Conservation (phyloP, 352 stramenopile genomes). For the Phytophthora megakarya region DNA sequence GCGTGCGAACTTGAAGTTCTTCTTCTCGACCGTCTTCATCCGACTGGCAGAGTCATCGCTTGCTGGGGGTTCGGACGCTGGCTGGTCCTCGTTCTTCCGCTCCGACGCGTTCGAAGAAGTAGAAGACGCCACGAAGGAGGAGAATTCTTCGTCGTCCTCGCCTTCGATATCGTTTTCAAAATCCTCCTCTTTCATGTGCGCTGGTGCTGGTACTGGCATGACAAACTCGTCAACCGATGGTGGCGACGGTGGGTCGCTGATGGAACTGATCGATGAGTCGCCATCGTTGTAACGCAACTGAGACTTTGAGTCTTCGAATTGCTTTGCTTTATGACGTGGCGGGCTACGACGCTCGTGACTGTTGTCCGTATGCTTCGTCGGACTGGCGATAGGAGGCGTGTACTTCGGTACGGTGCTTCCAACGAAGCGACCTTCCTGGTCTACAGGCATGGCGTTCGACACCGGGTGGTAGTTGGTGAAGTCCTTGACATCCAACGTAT, state of each 20-base stretch:
- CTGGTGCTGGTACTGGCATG: slow-evolving; percentile 24
- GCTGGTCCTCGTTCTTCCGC: slow-evolving; percentile 25
- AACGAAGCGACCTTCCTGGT: slow-evolving; percentile 73
- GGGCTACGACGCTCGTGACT: slow-evolving; percentile 16
- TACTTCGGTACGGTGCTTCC: slow-evolving; percentile 26
- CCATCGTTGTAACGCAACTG: slow-evolving; percentile 31
- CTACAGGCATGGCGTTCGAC: slow-evolving; percentile 51
- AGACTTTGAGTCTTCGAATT: slow-evolving; percentile 30
- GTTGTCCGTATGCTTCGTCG: slow-evolving; percentile 13
- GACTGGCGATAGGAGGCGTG: slow-evolving; percentile 10
- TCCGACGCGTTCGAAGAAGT: slow-evolving; percentile 9
- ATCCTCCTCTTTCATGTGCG: slow-evolving; percentile 6
- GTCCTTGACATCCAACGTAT: slow-evolving; percentile 78
- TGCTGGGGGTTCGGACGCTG: slow-evolving; percentile 24
- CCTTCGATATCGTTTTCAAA: slow-evolving; percentile 34
- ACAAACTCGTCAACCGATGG: slow-evolving; percentile 37
- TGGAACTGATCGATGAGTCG: slow-evolving; percentile 34
- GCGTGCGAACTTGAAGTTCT: slow-evolving; percentile 51
- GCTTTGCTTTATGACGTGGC: slow-evolving; percentile 11
- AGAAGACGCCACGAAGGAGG: slow-evolving; percentile 36
- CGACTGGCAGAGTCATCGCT: slow-evolving; percentile 18
- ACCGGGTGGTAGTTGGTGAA: slow-evolving; percentile 70
- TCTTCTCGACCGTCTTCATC: slow-evolving; percentile 30
- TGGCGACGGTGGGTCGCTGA: slow-evolving; percentile 33
- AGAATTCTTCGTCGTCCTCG: slow-evolving; percentile 35